Percentiles rank a stretch among this genome's conserved stretches.
These are phyloP conservation scores for Prunella vulgaris DNA, from an alignment of 257 asterid species.

Conservation along the genomic window DNA sequence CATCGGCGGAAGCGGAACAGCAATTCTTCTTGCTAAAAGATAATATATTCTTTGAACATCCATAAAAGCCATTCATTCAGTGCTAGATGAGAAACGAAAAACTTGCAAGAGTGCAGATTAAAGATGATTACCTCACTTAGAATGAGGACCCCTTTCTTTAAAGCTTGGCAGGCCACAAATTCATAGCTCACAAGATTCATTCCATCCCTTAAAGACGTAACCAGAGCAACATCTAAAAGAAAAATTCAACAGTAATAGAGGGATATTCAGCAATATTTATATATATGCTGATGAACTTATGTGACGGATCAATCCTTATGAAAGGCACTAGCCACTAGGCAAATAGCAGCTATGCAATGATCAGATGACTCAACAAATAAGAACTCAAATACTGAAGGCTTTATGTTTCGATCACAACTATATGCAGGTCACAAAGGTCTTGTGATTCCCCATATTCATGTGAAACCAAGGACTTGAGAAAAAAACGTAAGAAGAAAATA, in stretches of 20 bases:
- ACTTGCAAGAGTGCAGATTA: conserved; percentile 1
- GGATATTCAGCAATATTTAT: background rate
- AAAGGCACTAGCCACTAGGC: background rate
- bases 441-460: background rate
- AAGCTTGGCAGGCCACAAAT: conserved; percentile 91
- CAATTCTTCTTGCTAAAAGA: too few relatives aligned
- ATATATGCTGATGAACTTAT: background rate
- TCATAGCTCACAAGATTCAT: conserved; percentile 98
- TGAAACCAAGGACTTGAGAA: background rate
- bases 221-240: conserved; percentile 71
- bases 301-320: background rate
- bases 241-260: conserved; percentile 7
- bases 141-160: conserved; percentile 88
- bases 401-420: background rate
- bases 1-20: background rate
- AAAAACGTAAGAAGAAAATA: background rate
- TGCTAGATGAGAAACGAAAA: background rate
- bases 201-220: conserved; percentile 91
- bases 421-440: background rate
- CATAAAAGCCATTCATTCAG: background rate
- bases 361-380: background rate
- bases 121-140: conserved; percentile 72
- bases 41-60: background rate
- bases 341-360: background rate
- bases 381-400: background rate